phyloP scores from a whole-genome alignment of 352 stramenopile genomes.

The Pythium sp. region DNA sequence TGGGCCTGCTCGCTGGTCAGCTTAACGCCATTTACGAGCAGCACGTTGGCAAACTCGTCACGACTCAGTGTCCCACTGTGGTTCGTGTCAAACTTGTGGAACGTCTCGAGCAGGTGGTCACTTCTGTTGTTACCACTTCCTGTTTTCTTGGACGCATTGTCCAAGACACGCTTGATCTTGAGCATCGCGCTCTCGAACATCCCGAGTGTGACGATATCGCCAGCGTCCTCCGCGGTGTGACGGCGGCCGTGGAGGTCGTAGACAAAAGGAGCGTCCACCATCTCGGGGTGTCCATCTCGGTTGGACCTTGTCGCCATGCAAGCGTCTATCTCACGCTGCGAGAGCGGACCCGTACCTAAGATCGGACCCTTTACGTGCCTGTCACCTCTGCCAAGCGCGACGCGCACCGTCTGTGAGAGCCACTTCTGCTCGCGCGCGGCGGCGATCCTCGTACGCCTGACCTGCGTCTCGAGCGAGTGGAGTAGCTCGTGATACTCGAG shows the following conservation, averaged over 20 bases:
- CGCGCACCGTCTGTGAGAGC: conserved; percentile 29
- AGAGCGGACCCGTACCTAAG: conserved; percentile 42
- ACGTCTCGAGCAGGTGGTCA: conserved; percentile 28
- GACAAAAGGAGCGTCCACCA: conserved; percentile 18
- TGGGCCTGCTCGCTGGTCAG: conserved; percentile 41
- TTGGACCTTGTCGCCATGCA: neutral
- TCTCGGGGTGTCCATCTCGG: neutral
- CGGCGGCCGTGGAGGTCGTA: conserved; percentile 68
- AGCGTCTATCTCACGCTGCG: conserved; percentile 42
- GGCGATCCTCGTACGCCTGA: conserved; percentile 42
- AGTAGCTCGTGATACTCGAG: conserved; percentile 57
- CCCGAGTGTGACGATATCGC: conserved; percentile 23
- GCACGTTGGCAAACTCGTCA: conserved; percentile 36
- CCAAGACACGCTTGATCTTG: conserved; percentile 51
- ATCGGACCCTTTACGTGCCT: conserved; percentile 30
- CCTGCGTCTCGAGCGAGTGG: conserved; percentile 31
- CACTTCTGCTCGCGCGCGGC: conserved; percentile 42
- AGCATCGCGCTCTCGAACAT: conserved; percentile 46
- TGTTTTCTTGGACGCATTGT: neutral
- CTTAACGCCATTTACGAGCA: conserved; percentile 27
- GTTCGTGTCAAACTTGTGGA: conserved; percentile 49
- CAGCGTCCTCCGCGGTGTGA: conserved; percentile 28
- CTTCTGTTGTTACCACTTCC: neutral
- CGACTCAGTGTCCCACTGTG: conserved; percentile 46
- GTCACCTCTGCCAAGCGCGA: conserved; percentile 30